Percentiles rank a stretch among this genome's conserved stretches.
Evolutionary conservation across 345 rosid species (phyloP).

Genomic region (Lenwebbia sp.): DNA sequence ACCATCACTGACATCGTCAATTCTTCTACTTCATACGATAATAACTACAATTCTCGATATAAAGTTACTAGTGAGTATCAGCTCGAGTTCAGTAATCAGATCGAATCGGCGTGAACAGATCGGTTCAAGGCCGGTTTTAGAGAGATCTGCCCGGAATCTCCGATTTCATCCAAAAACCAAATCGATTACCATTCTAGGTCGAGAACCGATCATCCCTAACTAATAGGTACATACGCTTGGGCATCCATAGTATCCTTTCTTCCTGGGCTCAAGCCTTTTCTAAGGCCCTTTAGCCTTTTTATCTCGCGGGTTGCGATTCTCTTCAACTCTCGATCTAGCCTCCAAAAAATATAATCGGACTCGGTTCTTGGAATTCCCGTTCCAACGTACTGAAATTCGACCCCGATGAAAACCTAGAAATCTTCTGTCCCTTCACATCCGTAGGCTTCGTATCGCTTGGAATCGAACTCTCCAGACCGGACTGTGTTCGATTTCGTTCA

Average conservation of each 20-base stretch:
- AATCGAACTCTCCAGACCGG: background rate
- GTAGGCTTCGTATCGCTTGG: background rate
- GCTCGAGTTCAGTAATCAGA: fast-evolving
- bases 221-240: background rate
- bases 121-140: fast-evolving
- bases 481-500: background rate
- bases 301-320: background rate
- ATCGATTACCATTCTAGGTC: background rate
- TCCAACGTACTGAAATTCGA: background rate
- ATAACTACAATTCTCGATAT: no score
- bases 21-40: no score
- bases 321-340: background rate
- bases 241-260: background rate
- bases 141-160: background rate
- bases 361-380: background rate
- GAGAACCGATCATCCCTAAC: background rate
- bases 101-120: fast-evolving
- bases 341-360: background rate
- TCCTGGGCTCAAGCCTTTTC: background rate
- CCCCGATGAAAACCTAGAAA: background rate
- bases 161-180: background rate
- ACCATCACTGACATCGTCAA: no score
- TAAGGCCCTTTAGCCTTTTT: background rate
- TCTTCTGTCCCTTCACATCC: background rate
- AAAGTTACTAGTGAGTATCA: no score